Base-by-base conservation (phyloP, 2,329 filamentous ascomycete genomes). In the Metarhizium robertsii region DNA sequence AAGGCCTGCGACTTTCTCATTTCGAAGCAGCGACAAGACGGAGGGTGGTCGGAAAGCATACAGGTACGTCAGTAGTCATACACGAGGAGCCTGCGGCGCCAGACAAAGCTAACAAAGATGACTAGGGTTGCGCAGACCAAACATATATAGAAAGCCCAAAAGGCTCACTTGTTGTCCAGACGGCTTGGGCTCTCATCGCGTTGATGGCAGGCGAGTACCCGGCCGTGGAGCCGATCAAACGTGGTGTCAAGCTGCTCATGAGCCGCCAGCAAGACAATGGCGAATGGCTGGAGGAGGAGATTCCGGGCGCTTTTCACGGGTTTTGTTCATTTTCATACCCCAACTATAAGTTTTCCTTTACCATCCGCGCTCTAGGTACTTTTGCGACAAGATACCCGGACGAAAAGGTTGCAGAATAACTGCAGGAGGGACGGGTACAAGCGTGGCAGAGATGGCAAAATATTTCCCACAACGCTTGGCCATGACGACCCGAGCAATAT, bases 311-410 rank as follows among this genome's bases (percentile, higher is more conserved):
- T 8, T 99, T 99, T 73, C 97, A 99, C 73, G 95, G 96, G 77
- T 94, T 86, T 65, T 96, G 92, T 77, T 96, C 96, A 90, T 97
- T 97, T 61, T 94, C 90, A 0, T 99, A 97, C 67, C 92, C 92
- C 50, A 97, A 97, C 76, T 99, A 99, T 78, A 97, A 97, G 75
- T 94, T 96, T 69, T 88, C 87, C 57, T 97, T 96, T 71, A 85
- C 92, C 2, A 88, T 96, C 69, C 95, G 94, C 73, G 94, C 94
- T 2, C 71, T 99, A 60, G 92, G 92, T 8, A 34, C 6, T 8
- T 34, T 34, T 34, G 32, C 32, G 32, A 7, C 6, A 11, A 7
- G 32, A 2, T 34, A 34, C 32, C 32, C 32, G 32, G 32, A 34
- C 6, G 32, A 34, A 34, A 34, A 34, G 32, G 32, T 34, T 34